These are phyloP conservation scores for Saccharomycopsis sp. DNA, from an alignment of 805 yeast species.

Conservation along the genomic window DNA sequence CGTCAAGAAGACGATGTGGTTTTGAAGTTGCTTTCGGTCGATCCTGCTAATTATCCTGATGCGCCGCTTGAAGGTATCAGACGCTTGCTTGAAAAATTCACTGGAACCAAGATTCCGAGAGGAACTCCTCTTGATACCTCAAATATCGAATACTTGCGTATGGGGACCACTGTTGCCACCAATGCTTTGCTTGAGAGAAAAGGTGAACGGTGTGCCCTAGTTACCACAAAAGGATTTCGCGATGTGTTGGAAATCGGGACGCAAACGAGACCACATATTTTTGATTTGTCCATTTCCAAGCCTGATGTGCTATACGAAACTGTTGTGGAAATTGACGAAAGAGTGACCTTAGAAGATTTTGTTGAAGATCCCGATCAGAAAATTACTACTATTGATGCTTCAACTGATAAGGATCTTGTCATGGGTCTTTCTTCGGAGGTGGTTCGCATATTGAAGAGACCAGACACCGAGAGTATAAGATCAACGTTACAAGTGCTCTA, in stretches of 20 bases:
- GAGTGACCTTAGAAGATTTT: constrained; percentile 78
- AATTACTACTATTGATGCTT: constrained; percentile 23
- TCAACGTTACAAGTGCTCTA: constrained; percentile 38
- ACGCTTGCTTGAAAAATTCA: constrained; percentile 57
- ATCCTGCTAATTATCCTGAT: constrained; percentile 79
- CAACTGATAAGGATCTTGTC: constrained; percentile 33
- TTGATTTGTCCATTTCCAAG: constrained; percentile 70
- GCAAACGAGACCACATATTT: constrained; percentile 86
- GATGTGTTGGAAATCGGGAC: constrained; percentile 82
- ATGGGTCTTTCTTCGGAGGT: constrained; percentile 64
- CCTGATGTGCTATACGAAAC: constrained; percentile 64
- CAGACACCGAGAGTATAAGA: constrained; percentile 40
- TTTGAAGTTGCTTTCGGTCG: constrained; percentile 79
- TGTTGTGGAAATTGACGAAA: constrained; percentile 82
- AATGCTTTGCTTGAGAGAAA: constrained; percentile 89
- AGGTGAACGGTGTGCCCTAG: constrained; percentile 80
- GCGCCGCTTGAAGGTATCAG: constrained; percentile 93
- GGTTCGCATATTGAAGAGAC: constrained; percentile 47
- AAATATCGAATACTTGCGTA: constrained; percentile 59
- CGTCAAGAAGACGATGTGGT: constrained; percentile 51
- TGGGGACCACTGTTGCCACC: constrained; percentile 96
- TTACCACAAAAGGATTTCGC: constrained; percentile 83
- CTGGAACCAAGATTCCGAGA: constrained; percentile 49
- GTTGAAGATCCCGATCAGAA: constrained; percentile 59
- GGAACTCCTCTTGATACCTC: constrained; percentile 55